Percentiles rank a stretch among this genome's conserved stretches.
phyloP scores from a whole-genome alignment of 1,139 yeast genomes.

The Yamadazyma trypodendri region DNA sequence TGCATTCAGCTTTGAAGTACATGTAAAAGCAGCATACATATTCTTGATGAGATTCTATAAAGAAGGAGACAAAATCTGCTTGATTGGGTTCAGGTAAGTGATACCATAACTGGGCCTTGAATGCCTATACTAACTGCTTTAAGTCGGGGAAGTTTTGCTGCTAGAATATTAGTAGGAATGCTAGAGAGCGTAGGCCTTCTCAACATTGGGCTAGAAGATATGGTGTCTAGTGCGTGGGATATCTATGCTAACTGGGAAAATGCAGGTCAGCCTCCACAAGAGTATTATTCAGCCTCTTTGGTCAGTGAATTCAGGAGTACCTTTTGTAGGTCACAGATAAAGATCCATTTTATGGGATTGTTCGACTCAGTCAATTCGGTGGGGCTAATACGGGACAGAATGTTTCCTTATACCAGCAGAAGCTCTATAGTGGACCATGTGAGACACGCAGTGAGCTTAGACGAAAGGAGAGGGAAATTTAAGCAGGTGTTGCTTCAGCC shows the following conservation, averaged over 20 bases:
- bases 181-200: conserved; percentile 58
- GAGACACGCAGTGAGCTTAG: conserved; percentile 64
- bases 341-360: conserved; percentile 57
- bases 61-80: conserved; percentile 48
- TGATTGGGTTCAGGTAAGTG: conserved; percentile 55
- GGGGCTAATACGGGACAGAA: conserved; percentile 53
- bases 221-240: conserved; percentile 60
- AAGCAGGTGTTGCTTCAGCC: conserved; percentile 51
- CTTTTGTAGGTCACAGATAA: conserved; percentile 44
- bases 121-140: background rate
- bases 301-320: conserved; percentile 52
- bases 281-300: conserved; percentile 38
- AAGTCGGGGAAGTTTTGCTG: conserved; percentile 66
- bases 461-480: conserved; percentile 62
- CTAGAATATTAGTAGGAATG: conserved; percentile 63
- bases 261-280: conserved; percentile 53
- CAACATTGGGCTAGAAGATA: conserved; percentile 50
- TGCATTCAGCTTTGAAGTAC: conserved; percentile 53
- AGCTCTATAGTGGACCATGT: conserved; percentile 53
- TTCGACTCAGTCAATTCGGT: conserved; percentile 70
- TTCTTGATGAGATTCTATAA: conserved; percentile 49
- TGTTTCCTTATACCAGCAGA: conserved; percentile 56
- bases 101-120: background rate
- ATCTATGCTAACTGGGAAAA: conserved; percentile 61
- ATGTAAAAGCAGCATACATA: conserved; percentile 55